Conservation (phyloP, 331 rosid species). For the Stylosanthes scabra region DNA sequence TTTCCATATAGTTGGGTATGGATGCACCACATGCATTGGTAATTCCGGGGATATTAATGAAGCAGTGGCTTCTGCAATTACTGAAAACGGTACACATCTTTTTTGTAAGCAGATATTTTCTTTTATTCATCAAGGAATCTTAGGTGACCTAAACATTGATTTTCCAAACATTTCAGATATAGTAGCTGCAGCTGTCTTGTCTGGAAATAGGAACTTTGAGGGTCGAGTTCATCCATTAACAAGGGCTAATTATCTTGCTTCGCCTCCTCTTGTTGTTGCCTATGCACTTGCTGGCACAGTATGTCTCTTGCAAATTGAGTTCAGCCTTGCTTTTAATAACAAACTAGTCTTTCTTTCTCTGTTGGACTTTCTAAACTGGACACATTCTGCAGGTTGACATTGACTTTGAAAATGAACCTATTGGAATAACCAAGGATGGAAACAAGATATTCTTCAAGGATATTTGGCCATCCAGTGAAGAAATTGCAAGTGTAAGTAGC, state of each 20-base stretch:
- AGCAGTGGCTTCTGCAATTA: constrained; percentile 76
- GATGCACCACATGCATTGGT: constrained; percentile 94
- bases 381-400: constrained; percentile 71
- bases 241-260: constrained; percentile 93
- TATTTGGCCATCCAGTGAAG: constrained; percentile 86
- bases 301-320: constrained; percentile 45
- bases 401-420: constrained; percentile 76
- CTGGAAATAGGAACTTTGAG: constrained; percentile 93
- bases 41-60: constrained; percentile 88
- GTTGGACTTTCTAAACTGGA: constrained; percentile 44
- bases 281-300: constrained; percentile 96
- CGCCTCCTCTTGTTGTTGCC: constrained; percentile 95
- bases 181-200: constrained; percentile 88
- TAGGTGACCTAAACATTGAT: constrained; percentile 32
- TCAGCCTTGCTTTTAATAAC: constrained; percentile 20
- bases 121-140: constrained; percentile 19
- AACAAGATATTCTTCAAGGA: constrained; percentile 70
- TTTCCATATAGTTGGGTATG: constrained; percentile 84
- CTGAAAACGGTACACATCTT: constrained; percentile 66
- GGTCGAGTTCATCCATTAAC: constrained; percentile 94
- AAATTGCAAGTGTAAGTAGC: constrained; percentile 68
- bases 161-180: constrained; percentile 58
- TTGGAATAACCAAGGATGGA: constrained; percentile 78
- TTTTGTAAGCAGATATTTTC: constrained; percentile 22
- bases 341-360: constrained; percentile 35